Percentiles rank a stretch among this genome's conserved stretches.
Conservation (phyloP, 805 yeast species). For the Yarrowia deformans region DNA sequence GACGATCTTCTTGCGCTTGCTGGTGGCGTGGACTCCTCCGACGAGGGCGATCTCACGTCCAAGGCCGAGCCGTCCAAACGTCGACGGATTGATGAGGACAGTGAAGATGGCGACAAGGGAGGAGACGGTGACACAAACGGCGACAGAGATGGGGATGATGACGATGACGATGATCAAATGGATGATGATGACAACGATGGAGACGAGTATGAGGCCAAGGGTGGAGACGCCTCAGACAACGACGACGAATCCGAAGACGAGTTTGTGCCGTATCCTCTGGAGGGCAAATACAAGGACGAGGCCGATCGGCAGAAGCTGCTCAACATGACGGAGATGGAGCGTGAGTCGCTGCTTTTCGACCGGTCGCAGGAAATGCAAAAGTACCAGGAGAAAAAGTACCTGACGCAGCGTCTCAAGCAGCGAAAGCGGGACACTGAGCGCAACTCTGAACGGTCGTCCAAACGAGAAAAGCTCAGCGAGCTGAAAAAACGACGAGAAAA, state of each 20-base stretch:
- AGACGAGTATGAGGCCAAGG: constrained; percentile 44
- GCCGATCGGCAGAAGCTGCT: constrained; percentile 71
- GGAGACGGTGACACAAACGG: constrained; percentile 41
- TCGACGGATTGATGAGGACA: constrained; percentile 49
- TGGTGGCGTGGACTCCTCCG: constrained; percentile 65
- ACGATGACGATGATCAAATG: constrained; percentile 55
- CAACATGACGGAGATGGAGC: constrained; percentile 84
- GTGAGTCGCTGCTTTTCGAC: constrained; percentile 90
- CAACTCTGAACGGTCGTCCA: constrained; percentile 46
- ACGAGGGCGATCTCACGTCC: constrained; percentile 42
- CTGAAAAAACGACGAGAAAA: constrained; percentile 78
- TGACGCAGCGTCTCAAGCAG: constrained; percentile 76
- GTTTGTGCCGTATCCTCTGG: constrained; percentile 82
- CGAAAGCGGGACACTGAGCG: constrained; percentile 48
- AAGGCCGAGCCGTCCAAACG: constrained; percentile 35
- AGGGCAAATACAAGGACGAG: constrained; percentile 87
- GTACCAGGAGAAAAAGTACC: constrained; percentile 79
- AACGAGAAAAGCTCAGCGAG: constrained; percentile 66
- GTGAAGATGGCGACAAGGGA: constrained; percentile 46
- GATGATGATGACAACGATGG: constrained; percentile 47
- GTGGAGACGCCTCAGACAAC: constrained; percentile 51
- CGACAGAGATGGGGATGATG: constrained; percentile 46
- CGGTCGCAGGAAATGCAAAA: constrained; percentile 92
- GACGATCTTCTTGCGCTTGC: constrained; percentile 97
- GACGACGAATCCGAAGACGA: constrained; percentile 48